Conservation (phyloP, 176 grass and related monocot species). For the Thinopyrum elongatum region DNA sequence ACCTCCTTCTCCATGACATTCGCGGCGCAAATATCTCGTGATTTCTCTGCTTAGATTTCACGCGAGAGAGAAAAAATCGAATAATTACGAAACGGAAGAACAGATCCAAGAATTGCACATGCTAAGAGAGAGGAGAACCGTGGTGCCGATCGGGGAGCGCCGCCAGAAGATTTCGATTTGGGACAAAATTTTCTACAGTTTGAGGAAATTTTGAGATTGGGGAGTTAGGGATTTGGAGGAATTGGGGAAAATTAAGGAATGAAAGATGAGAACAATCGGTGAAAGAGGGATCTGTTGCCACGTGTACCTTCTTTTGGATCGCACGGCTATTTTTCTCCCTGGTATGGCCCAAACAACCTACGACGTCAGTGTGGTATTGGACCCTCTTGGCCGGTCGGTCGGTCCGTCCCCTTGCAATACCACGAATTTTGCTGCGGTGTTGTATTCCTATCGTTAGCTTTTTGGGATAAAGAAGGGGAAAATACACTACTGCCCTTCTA, state of each 20-base stretch:
- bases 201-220: constrained; percentile 33
- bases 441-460: background rate
- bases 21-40: constrained; percentile 25
- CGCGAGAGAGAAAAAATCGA: background rate
- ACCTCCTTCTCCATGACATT: constrained; percentile 37
- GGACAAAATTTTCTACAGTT: constrained; percentile 6
- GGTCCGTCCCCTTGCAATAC: background rate
- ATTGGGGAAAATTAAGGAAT: constrained; percentile 21
- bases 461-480: background rate
- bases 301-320: constrained; percentile 19
- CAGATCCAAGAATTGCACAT: constrained; percentile 14
- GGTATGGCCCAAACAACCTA: background rate
- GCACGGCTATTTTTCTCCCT: background rate
- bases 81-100: constrained; percentile 15
- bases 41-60: constrained; percentile 29
- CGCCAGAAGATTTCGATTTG: constrained; percentile 16
- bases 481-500: constrained; percentile 13
- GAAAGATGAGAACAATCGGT: constrained; percentile 13
- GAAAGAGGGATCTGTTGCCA: constrained; percentile 28
- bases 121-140: background rate
- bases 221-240: constrained; percentile 32
- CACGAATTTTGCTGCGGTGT: constrained; percentile 2
- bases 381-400: constrained; percentile 3
- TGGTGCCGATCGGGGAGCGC: constrained; percentile 23
- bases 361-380: background rate